A percentile compares a stretch with the other conserved stretches of the same genome.
These are phyloP conservation scores for Diaporthe caulivora DNA, from an alignment of 2,329 filamentous ascomycete genomes.

Conservation along the genomic window DNA sequence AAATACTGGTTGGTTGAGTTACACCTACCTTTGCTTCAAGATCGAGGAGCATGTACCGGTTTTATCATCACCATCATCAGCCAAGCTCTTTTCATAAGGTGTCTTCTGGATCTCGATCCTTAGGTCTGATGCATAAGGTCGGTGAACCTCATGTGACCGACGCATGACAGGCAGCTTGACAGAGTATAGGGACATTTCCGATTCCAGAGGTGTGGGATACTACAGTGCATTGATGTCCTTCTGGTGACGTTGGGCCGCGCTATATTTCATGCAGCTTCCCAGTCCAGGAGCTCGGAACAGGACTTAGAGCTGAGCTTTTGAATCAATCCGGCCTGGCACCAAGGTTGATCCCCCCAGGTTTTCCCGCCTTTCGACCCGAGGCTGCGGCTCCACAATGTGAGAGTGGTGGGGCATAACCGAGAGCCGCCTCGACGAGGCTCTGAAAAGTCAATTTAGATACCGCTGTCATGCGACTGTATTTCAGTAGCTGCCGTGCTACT, in stretches of 20 bases:
- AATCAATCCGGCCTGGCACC: not conserved
- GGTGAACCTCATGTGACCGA: conserved; percentile 5
- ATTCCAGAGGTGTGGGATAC: not conserved
- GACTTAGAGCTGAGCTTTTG: conserved; percentile 7
- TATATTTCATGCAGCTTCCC: conserved; percentile 8
- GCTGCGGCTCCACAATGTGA: not conserved
- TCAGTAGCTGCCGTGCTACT: conserved; percentile 6
- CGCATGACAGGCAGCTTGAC: conserved; percentile 7
- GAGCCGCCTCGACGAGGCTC: conserved; percentile 20
- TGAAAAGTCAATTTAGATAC: conserved; percentile 27
- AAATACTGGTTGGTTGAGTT: not conserved
- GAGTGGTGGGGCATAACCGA: not conserved
- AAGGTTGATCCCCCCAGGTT: conserved; percentile 1
- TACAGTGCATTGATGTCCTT: conserved; percentile 17
- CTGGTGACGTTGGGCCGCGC: conserved; percentile 13
- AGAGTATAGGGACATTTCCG: not conserved
- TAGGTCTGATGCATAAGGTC: not conserved
- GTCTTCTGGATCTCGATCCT: conserved; percentile 10
- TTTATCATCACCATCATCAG: not conserved
- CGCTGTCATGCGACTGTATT: conserved; percentile 6
- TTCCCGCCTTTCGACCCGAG: not conserved
- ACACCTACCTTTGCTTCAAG: not conserved
- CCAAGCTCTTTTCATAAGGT: not conserved
- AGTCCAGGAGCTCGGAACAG: not conserved
- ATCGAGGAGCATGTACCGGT: not conserved